Evolutionary conservation across 2,329 filamentous ascomycete species (phyloP).

Genomic region (Lachnellula suecica): DNA sequence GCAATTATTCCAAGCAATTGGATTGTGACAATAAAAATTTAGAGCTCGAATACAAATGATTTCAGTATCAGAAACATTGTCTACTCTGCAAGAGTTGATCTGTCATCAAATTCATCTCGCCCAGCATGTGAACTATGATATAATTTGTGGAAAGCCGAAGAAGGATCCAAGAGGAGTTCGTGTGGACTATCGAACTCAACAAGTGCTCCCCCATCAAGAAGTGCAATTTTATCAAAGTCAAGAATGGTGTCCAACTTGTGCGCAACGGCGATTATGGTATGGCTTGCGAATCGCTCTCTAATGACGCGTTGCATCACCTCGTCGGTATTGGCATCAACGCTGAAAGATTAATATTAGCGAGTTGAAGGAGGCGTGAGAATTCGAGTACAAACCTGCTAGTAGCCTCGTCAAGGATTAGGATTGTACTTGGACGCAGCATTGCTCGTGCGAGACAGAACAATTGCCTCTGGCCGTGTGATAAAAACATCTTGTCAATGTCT

Average conservation of each 20-base stretch:
- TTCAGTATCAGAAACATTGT: neutral
- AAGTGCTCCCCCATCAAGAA: conserved; percentile 51
- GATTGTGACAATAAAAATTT: neutral
- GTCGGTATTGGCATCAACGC: conserved; percentile 51
- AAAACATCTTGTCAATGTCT: conserved; percentile 49
- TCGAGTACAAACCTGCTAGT: conserved; percentile 14
- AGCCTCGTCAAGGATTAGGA: conserved; percentile 37
- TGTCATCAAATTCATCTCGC: neutral
- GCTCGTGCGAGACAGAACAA: conserved; percentile 48
- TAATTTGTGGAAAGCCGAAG: neutral
- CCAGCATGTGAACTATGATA: neutral
- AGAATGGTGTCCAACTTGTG: conserved; percentile 36
- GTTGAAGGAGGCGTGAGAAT: neutral
- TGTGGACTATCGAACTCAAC: conserved; percentile 87
- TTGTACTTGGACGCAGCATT: conserved; percentile 35
- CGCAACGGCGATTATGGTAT: conserved; percentile 43
- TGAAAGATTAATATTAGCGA: conserved; percentile 3
- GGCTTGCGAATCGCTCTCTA: conserved; percentile 45
- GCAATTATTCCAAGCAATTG: no score
- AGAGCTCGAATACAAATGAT: neutral
- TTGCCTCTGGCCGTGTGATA: conserved; percentile 54
- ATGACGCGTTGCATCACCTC: conserved; percentile 51
- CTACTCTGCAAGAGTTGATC: neutral
- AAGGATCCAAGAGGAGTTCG: conserved; percentile 55
- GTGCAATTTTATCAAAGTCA: conserved; percentile 43